phyloP scores from a whole-genome alignment of 192 early-diverging fungal species.

The Umbelopsis sp. region DNA sequence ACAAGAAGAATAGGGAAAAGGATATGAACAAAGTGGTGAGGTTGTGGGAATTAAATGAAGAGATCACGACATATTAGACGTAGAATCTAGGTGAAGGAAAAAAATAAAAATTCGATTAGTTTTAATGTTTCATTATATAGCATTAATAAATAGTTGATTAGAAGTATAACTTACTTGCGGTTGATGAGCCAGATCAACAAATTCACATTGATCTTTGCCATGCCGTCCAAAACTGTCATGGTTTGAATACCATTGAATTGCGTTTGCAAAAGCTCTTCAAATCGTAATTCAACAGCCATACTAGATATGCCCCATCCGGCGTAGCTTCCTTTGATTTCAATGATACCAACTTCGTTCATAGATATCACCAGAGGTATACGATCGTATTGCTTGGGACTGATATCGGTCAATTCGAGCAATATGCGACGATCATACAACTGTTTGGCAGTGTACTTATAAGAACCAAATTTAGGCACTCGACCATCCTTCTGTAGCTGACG shows the following conservation, averaged over 20 bases:
- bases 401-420: constrained; percentile 81
- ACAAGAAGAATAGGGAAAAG: not conserved
- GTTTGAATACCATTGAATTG: constrained; percentile 93
- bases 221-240: constrained; percentile 90
- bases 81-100: constrained; percentile 23
- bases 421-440: constrained; percentile 93
- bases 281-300: constrained; percentile 75
- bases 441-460: constrained; percentile 97
- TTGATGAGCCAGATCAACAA: constrained; percentile 94
- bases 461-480: constrained; percentile 92
- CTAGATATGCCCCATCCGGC: constrained; percentile 68
- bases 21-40: not conserved
- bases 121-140: too few relatives aligned
- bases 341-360: constrained; percentile 88
- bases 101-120: not conserved
- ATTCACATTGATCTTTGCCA: constrained; percentile 95
- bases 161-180: constrained; percentile 81
- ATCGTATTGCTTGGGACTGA: constrained; percentile 83
- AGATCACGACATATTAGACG: not conserved
- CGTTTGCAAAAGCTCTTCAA: constrained; percentile 92
- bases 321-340: constrained; percentile 84
- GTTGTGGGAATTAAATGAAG: not conserved
- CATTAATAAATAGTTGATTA: not conserved
- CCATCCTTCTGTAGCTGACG: constrained; percentile 83
- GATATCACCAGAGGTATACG: constrained; percentile 90